Conservation (phyloP, 495 filamentous ascomycete genomes). For the Hamigera avellanea region DNA sequence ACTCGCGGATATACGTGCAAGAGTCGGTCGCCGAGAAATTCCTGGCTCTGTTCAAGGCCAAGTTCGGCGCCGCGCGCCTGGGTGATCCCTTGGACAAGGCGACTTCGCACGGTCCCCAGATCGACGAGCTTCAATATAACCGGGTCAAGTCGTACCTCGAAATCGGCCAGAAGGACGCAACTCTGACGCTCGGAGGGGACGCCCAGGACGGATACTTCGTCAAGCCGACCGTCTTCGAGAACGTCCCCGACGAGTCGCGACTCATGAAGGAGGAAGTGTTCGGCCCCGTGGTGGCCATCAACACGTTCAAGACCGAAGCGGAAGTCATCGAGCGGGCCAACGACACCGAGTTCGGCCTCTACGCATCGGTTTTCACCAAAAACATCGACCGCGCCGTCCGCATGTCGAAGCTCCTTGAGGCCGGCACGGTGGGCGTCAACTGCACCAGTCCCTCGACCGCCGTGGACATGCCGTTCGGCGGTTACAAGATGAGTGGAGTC, state of each 20-base stretch:
- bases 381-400: conserved; percentile 39
- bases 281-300: conserved; percentile 34
- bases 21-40: conserved; percentile 67
- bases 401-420: conserved; percentile 34
- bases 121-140: conserved; percentile 74
- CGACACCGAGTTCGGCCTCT: conserved; percentile 29
- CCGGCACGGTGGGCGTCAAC: conserved; percentile 45
- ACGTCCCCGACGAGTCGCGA: conserved; percentile 18
- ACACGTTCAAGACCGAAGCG: conserved; percentile 27
- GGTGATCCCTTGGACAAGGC: conserved; percentile 62
- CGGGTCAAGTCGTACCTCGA: conserved; percentile 84
- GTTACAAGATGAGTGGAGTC: conserved; percentile 86
- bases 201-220: conserved; percentile 30
- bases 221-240: conserved; percentile 31
- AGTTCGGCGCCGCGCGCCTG: conserved; percentile 1
- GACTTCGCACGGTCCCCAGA: conserved; percentile 85
- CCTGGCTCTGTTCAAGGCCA: conserved; percentile 65
- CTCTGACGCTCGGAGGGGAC: conserved; percentile 5
- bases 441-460: conserved; percentile 40
- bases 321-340: conserved; percentile 30
- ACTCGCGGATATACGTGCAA: conserved; percentile 5
- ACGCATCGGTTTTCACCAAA: conserved; percentile 36
- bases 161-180: conserved; percentile 58
- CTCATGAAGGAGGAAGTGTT: conserved; percentile 37
- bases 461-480: conserved; percentile 66